Evolutionary conservation across 1,284 basidiomycete species (phyloP).

Genomic region (Gymnopus androsaceus): DNA sequence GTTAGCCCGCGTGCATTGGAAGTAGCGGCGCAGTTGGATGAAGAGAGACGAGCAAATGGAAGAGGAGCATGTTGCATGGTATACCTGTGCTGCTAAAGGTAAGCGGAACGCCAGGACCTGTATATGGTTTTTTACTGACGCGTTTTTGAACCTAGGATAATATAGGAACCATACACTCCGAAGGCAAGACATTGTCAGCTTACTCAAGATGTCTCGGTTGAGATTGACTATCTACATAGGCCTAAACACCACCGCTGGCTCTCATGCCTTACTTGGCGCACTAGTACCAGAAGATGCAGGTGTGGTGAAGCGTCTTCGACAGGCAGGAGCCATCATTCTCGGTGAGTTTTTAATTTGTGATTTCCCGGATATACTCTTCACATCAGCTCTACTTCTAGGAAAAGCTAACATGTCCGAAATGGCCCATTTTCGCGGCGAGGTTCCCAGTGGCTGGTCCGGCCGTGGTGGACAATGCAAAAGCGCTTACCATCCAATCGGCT

Average conservation of each 20-base stretch:
- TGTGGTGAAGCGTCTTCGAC: constrained; percentile 58
- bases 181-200: constrained; percentile 38
- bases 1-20: constrained; percentile 59
- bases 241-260: constrained; percentile 69
- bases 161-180: constrained; percentile 57
- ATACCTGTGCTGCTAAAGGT: constrained; percentile 73
- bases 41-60: constrained; percentile 49
- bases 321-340: constrained; percentile 69
- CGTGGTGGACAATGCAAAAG: constrained; percentile 64
- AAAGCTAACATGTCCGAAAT: constrained; percentile 67
- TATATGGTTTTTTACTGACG: not conserved
- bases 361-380: not conserved
- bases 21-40: constrained; percentile 55
- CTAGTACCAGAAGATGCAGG: constrained; percentile 64
- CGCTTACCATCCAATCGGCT: constrained; percentile 60
- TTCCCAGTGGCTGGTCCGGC: constrained; percentile 66
- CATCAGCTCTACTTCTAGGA: constrained; percentile 30
- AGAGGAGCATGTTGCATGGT: constrained; percentile 60
- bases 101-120: not conserved
- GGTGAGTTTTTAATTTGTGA: constrained; percentile 30
- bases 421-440: constrained; percentile 58
- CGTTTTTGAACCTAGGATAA: constrained; percentile 44
- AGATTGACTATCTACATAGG: constrained; percentile 34
- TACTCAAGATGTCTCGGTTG: too few relatives aligned
- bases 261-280: constrained; percentile 57